phyloP scores from a whole-genome alignment of 768 basidiomycete genomes.

The Hericium erinaceus region DNA sequence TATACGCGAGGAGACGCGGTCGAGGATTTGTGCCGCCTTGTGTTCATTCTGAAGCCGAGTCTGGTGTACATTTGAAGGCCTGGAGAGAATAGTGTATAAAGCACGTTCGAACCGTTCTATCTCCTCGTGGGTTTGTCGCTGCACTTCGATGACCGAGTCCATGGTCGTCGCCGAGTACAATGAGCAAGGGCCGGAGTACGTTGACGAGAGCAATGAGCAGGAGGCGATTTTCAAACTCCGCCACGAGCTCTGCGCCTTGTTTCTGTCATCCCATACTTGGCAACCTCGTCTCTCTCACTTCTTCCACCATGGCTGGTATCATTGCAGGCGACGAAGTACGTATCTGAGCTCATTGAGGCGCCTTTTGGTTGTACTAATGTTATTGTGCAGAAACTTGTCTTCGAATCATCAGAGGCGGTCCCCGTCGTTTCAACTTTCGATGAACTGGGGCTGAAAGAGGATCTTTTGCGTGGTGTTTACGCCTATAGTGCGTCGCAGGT shows the following conservation, averaged over 20 bases:
- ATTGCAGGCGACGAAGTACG: slow-evolving; percentile 79
- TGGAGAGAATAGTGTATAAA: slow-evolving; percentile 74
- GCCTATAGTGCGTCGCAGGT: slow-evolving; percentile 72
- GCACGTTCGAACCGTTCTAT: slow-evolving; percentile 87
- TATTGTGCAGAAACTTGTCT: slow-evolving; percentile 69
- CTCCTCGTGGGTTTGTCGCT: slow-evolving; percentile 93
- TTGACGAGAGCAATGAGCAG: background rate
- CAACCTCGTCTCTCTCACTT: slow-evolving; percentile 28
- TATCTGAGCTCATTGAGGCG: slow-evolving; percentile 9
- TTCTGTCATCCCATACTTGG: slow-evolving; percentile 17
- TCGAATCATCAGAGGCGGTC: slow-evolving; percentile 90
- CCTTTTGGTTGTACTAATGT: background rate
- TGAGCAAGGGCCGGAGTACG: slow-evolving; percentile 1
- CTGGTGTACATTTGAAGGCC: slow-evolving; percentile 55
- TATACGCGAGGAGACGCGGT: slow-evolving; percentile 67
- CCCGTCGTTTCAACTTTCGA: slow-evolving; percentile 85
- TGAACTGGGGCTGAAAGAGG: slow-evolving; percentile 87
- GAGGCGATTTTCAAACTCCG: slow-evolving; percentile 8
- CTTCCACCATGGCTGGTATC: slow-evolving; percentile 66
- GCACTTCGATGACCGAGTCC: slow-evolving; percentile 93
- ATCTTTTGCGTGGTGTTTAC: slow-evolving; percentile 93
- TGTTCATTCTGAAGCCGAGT: slow-evolving; percentile 69
- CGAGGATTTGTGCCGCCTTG: slow-evolving; percentile 82
- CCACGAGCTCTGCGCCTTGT: slow-evolving; percentile 1
- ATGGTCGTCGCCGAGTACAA: slow-evolving; percentile 31